Percentiles rank a stretch among this genome's conserved stretches.
Evolutionary conservation across 345 rosid genomes (phyloP).

Genomic region (Lenwebbia sp.): DNA sequence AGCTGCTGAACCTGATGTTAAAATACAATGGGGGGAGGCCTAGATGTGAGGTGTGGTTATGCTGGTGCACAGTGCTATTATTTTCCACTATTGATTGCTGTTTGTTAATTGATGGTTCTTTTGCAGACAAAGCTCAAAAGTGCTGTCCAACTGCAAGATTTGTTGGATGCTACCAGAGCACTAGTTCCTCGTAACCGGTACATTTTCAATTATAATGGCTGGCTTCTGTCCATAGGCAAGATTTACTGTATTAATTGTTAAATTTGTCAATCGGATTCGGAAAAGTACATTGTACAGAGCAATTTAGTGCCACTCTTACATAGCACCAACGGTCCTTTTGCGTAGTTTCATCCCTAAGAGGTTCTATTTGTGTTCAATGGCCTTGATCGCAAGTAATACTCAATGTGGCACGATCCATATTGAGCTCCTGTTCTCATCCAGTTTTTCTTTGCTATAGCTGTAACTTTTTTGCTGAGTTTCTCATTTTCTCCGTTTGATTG

Average conservation of each 20-base stretch:
- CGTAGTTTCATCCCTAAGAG: neutral
- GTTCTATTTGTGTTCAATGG: neutral
- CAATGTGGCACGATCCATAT: neutral
- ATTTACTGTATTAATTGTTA: neutral
- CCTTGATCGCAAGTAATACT: neutral
- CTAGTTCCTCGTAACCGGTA: constrained; percentile 93
- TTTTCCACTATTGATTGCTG: neutral
- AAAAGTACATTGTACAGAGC: neutral
- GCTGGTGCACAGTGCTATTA: constrained; percentile 3
- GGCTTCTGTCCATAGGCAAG: neutral
- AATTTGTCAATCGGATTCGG: neutral
- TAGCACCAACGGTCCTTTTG: neutral
- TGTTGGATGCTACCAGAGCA: constrained; percentile 94
- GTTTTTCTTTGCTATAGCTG: neutral
- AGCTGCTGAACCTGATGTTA: constrained; percentile 77
- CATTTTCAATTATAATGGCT: neutral
- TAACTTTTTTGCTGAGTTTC: neutral
- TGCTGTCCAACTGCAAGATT: constrained; percentile 95
- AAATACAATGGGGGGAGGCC: constrained; percentile 98
- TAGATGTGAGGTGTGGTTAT: constrained; percentile 52
- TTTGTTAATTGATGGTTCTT: neutral
- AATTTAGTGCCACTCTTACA: neutral
- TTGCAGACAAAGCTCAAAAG: constrained; percentile 95
- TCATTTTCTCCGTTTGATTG: neutral
- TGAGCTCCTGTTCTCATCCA: neutral